Evolutionary conservation across 352 stramenopile genomes (phyloP).

Genomic region (Pythium periplocum): DNA sequence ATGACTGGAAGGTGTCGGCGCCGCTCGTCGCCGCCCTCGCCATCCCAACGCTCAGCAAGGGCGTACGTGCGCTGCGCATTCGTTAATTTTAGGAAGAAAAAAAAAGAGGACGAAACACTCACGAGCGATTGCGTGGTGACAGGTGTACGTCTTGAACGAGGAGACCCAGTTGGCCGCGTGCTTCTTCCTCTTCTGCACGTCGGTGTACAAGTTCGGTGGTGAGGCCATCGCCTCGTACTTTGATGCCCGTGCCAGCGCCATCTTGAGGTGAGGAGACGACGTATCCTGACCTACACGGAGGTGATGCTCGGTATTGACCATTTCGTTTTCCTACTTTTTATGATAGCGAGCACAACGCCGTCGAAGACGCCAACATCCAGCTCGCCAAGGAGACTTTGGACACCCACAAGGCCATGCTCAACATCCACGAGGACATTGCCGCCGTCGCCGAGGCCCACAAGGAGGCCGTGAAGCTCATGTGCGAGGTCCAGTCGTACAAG

Average conservation of each 20-base stretch:
- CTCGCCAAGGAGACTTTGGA: conserved; percentile 80
- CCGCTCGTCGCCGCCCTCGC: conserved; percentile 65
- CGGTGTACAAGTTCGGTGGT: conserved; percentile 82
- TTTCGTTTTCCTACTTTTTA: conserved; percentile 2
- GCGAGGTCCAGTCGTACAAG: conserved; percentile 81
- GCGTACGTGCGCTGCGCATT: conserved; percentile 23
- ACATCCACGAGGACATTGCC: conserved; percentile 83
- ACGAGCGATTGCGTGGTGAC: no score
- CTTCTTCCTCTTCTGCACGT: conserved; percentile 84
- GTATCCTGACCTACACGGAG: no score
- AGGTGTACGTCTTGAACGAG: conserved; percentile 74
- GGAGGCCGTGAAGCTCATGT: conserved; percentile 77
- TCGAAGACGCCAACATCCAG: conserved; percentile 80
- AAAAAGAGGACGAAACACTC: no score
- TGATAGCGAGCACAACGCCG: conserved; percentile 74
- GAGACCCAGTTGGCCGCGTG: conserved; percentile 81
- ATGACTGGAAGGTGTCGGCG: conserved; percentile 83
- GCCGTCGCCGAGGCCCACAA: conserved; percentile 74
- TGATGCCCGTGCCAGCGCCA: conserved; percentile 64
- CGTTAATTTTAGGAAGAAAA: no score
- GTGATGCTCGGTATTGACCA: no score
- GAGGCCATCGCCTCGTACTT: conserved; percentile 84
- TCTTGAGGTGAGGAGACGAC: conserved; percentile 29
- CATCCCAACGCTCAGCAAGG: conserved; percentile 76
- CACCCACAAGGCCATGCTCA: conserved; percentile 77